These are phyloP conservation scores for Clavulina sp. DNA, from an alignment of 768 basidiomycete species.

Conservation along the genomic window DNA sequence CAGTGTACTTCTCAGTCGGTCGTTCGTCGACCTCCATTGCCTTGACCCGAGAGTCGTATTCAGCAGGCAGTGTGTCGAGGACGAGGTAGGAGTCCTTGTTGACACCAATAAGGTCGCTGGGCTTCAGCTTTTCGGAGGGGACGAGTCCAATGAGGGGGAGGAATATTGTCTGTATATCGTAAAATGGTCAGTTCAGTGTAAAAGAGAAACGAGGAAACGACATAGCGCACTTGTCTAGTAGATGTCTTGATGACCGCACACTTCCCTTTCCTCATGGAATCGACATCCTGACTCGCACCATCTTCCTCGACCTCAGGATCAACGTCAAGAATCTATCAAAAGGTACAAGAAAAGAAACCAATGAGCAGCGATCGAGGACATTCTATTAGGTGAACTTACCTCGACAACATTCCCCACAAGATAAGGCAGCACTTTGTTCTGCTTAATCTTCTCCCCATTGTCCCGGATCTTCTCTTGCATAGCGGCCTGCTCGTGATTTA, in stretches of 20 bases:
- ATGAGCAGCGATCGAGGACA: not conserved
- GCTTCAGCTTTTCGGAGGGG: constrained; percentile 74
- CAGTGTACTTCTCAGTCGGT: constrained; percentile 92
- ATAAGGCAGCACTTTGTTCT: constrained; percentile 97
- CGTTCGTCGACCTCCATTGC: constrained; percentile 99
- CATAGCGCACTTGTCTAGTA: constrained; percentile 51
- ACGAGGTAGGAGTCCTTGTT: constrained; percentile 99
- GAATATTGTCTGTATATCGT: constrained; percentile 57
- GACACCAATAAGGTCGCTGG: constrained; percentile 90
- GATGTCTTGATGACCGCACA: constrained; percentile 99
- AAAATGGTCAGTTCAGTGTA: not conserved
- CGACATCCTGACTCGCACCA: constrained; percentile 88
- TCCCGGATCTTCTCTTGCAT: constrained; percentile 99
- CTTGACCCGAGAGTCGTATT: constrained; percentile 96
- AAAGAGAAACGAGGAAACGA: no score
- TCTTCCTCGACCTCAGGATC: constrained; percentile 88
- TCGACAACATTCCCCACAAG: constrained; percentile 96
- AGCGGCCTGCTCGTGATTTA: constrained; percentile 84
- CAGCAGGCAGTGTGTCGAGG: constrained; percentile 85
- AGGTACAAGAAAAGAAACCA: not conserved
- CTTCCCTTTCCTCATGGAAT: constrained; percentile 93
- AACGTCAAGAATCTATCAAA: constrained; percentile 68
- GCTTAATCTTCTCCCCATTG: constrained; percentile 95
- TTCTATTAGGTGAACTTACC: constrained; percentile 29
- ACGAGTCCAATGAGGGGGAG: constrained; percentile 96